Conservation (phyloP, 139 green algal genomes). For the Chlamydomonas sphaeroides region DNA sequence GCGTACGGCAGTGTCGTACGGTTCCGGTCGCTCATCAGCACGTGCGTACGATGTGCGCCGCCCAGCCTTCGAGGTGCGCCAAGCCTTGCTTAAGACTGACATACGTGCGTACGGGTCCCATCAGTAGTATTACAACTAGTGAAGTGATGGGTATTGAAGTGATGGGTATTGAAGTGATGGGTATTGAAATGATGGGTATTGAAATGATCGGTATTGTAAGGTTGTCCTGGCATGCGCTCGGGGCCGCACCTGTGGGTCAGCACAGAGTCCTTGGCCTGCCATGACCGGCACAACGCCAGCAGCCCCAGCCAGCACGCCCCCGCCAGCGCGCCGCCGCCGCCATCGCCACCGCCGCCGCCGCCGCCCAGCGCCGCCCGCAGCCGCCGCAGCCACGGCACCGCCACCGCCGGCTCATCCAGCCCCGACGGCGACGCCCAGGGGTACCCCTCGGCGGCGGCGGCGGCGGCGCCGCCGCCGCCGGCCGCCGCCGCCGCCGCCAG, state of each 20-base stretch:
- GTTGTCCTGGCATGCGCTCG: too few species aligned
- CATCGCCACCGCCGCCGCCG: background rate
- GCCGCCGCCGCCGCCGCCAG: slow-evolving; percentile 9
- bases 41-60: too few species aligned
- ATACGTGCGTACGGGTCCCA: too few species aligned
- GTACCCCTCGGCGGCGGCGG: background rate
- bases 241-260: slow-evolving; percentile 22
- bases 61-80: too few species aligned
- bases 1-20: too few species aligned
- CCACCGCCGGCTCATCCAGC: slow-evolving; percentile 4
- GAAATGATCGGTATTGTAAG: too few species aligned
- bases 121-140: too few species aligned
- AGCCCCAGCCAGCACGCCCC: slow-evolving; percentile 37
- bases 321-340: background rate
- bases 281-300: slow-evolving; percentile 29
- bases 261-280: slow-evolving; percentile 8
- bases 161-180: too few species aligned
- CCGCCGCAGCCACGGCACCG: slow-evolving; percentile 17
- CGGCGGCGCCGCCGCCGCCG: background rate
- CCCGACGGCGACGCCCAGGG: background rate
- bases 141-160: too few species aligned
- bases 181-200: too few species aligned
- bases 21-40: too few species aligned
- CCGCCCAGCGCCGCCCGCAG: background rate
- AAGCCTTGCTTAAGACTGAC: too few species aligned